Conservation (phyloP, 768 basidiomycete genomes). For the Termitomyces sp. region DNA sequence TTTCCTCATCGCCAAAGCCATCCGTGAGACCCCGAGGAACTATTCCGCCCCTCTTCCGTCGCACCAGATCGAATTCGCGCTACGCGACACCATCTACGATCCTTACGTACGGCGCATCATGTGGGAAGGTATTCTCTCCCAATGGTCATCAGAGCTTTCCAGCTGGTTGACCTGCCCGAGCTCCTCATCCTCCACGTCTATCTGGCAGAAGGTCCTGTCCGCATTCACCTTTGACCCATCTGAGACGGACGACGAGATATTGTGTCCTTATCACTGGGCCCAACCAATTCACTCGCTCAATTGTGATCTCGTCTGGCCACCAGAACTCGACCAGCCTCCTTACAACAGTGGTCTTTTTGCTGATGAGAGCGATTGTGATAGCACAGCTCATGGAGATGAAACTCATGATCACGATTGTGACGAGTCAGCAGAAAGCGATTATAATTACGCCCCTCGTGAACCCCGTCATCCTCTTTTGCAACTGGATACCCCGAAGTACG, state of each 20-base stretch:
- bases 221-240: constrained; percentile 9
- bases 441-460: not conserved
- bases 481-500: constrained; percentile 78
- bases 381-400: constrained; percentile 2
- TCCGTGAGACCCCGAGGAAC: constrained; percentile 68
- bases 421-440: constrained; percentile 7
- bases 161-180: constrained; percentile 60
- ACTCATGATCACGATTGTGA: constrained; percentile 13
- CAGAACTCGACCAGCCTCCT: constrained; percentile 52
- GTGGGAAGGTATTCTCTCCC: constrained; percentile 73
- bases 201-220: constrained; percentile 26
- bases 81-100: constrained; percentile 83
- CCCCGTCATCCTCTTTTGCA: constrained; percentile 43
- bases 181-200: constrained; percentile 1
- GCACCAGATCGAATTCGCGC: constrained; percentile 54
- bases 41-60: constrained; percentile 74
- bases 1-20: constrained; percentile 73
- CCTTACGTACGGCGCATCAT: constrained; percentile 83
- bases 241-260: constrained; percentile 44
- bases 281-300: constrained; percentile 69
- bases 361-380: not conserved
- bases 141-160: constrained; percentile 57
- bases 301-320: constrained; percentile 80
- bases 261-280: constrained; percentile 83
- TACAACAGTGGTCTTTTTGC: constrained; percentile 19